Base-by-base conservation (phyloP, 495 filamentous ascomycete genomes). In the Talaromyces stipitatus region DNA sequence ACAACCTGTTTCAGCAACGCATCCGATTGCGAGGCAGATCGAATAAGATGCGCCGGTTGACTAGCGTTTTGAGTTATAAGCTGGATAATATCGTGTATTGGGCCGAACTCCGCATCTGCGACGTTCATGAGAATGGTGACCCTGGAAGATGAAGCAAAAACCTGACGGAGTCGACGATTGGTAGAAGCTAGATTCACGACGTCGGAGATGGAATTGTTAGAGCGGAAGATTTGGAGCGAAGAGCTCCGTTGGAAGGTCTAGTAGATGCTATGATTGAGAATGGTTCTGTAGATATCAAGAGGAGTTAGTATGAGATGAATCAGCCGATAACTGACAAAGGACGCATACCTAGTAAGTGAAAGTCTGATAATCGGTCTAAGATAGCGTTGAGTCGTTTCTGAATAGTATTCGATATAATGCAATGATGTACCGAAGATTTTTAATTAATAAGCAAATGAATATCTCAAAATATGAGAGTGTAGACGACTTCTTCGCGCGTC, bases 151-250 rank as follows among this genome's bases (percentile, higher is more conserved):
- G 72, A 70, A 33, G 74, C 59, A 60, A 81, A 79, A 55, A 85
- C 71, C 60, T 66, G 69, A 62, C 76, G 78, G 54, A 86, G 73
- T 54, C 77, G 77, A 48, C 72, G 75, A 59, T 75, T 81, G 38
- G 82, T 80, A 38, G 73, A 67, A 33, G 80, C 66, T 11, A 88
- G 72, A 63, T 77, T 72, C 43, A 84, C 61, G 51, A 82, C 71
- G 61, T 84, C 79, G 56, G 69, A 60, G 53, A 86, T 64, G 16
- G 73, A 73, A 29, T 72, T 64, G 64, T 78, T 79, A 45, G 74
- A 82, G 41, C 74, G 74, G 64, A 82, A 84, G 66, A 88, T 73
- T 46, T 84, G 79, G 60, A 81, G 73, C 53, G n/a, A 86, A 57
- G 59, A 86, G 75, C 71, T 88, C 85, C 61, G 78, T 85, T 43